These are phyloP conservation scores for Candida glaebosa DNA, from an alignment of 805 yeast genomes.

Conservation along the genomic window DNA sequence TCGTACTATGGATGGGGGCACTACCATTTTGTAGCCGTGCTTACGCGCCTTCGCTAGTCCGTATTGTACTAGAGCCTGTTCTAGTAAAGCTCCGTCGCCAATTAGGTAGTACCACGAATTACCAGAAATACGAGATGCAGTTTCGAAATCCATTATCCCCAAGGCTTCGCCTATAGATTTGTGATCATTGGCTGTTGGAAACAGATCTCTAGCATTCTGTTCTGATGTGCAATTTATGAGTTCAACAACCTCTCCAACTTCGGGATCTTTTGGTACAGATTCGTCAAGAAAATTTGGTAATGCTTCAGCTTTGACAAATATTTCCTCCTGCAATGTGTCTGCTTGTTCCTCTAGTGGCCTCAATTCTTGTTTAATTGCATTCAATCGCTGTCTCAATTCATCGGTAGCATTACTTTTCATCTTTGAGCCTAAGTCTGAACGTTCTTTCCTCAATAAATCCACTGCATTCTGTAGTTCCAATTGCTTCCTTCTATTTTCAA, in stretches of 20 bases:
- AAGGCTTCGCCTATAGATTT: conserved; percentile 65
- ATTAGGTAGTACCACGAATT: conserved; percentile 83
- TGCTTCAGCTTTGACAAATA: conserved; percentile 40
- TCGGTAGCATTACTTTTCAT: conserved; percentile 14
- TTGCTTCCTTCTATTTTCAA: conserved; percentile 22
- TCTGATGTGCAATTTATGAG: conserved; percentile 49
- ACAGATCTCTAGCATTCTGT: conserved; percentile 14
- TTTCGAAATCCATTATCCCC: conserved; percentile 62
- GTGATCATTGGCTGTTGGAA: conserved; percentile 49
- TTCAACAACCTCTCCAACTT: conserved; percentile 43
- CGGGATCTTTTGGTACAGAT: conserved; percentile 38
- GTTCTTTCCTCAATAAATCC: conserved; percentile 23
- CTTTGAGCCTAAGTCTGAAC: conserved; percentile 23
- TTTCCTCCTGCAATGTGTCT: conserved; percentile 27
- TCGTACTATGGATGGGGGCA: conserved; percentile 86
- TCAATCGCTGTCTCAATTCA: conserved; percentile 12
- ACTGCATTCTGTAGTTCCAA: conserved; percentile 18
- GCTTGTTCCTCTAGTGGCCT: conserved; percentile 23
- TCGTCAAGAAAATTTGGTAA: conserved; percentile 64
- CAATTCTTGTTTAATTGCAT: conserved; percentile 22
- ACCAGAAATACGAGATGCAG: conserved; percentile 76
- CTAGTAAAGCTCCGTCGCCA: conserved; percentile 83
- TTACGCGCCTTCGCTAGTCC: conserved; percentile 64
- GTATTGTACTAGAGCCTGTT: conserved; percentile 84
- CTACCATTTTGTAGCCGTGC: conserved; percentile 63